These are phyloP conservation scores for Ascochyta rabiei DNA, from an alignment of 2,329 filamentous ascomycete genomes.

Conservation along the genomic window DNA sequence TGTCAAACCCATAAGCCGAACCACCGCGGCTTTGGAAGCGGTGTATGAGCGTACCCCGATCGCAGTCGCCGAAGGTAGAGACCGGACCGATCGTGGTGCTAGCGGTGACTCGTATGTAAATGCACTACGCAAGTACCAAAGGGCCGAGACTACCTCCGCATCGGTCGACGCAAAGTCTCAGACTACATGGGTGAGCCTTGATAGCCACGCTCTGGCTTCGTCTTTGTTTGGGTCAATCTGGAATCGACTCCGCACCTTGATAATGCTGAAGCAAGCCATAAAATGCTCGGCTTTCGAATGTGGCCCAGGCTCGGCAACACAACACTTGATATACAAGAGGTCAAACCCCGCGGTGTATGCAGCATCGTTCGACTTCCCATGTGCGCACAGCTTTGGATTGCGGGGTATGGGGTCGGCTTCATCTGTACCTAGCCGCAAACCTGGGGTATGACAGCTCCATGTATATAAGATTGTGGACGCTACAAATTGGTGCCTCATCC, in stretches of 20 bases:
- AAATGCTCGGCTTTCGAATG: background rate
- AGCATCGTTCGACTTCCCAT: background rate
- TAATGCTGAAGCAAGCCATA: background rate
- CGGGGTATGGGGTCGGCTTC: constrained; percentile 9
- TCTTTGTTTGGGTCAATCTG: background rate
- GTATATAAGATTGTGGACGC: background rate
- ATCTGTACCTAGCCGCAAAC: constrained; percentile 7
- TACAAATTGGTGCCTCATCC: background rate
- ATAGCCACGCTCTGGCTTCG: constrained; percentile 6
- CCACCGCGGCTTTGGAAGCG: constrained; percentile 5
- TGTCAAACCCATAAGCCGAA: constrained; percentile 1
- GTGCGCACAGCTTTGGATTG: constrained; percentile 1
- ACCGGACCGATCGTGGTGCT: constrained; percentile 3
- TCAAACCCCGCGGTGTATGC: constrained; percentile 12
- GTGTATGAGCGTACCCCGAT: background rate
- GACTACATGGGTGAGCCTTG: background rate
- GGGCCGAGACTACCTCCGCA: constrained; percentile 6
- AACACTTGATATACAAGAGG: background rate
- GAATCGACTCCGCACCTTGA: background rate
- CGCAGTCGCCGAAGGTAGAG: constrained; percentile 6
- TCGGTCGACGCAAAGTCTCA: constrained; percentile 1
- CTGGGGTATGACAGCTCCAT: constrained; percentile 1
- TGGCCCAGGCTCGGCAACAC: background rate
- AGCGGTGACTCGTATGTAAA: constrained; percentile 9
- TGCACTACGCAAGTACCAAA: constrained; percentile 5